Evolutionary conservation across 208 protist genomes (phyloP).

Genomic region (Trypanosoma vivax): DNA sequence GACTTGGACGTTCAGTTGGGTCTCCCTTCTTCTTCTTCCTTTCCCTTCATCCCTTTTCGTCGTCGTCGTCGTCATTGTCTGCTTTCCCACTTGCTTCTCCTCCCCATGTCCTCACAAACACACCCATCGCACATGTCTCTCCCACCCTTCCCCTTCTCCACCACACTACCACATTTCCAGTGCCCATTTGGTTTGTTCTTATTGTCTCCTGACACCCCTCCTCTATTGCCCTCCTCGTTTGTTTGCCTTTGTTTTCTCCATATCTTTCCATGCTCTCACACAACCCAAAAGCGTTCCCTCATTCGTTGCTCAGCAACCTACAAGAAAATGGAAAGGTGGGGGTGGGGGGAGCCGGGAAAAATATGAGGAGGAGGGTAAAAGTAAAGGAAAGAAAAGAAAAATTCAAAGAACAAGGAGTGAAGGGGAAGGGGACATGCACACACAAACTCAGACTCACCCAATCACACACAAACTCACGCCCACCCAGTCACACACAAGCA

Average conservation of each 20-base stretch:
- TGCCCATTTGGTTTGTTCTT: too few relatives aligned
- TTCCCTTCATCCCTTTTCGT: slow-evolving; percentile 1
- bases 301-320: slow-evolving; percentile 3
- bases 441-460: too few relatives aligned
- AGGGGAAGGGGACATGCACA: too few relatives aligned
- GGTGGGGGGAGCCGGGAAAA: not conserved
- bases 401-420: not conserved
- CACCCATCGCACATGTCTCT: too few relatives aligned
- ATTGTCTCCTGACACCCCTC: too few relatives aligned
- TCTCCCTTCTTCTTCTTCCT: not conserved
- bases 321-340: not conserved
- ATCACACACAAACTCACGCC: not conserved
- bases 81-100: not conserved
- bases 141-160: too few relatives aligned
- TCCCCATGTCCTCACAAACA: not conserved
- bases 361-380: not conserved
- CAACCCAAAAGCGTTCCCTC: too few relatives aligned
- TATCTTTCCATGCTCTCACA: too few relatives aligned
- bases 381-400: not conserved
- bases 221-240: too few relatives aligned
- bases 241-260: slow-evolving; percentile 17
- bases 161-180: too few relatives aligned
- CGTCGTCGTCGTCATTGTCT: not conserved
- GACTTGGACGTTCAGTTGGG: too few relatives aligned
- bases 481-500: not conserved